These are phyloP conservation scores for Haplosporangium sp. DNA, from an alignment of 371 early-diverging fungal genomes.

Conservation along the genomic window DNA sequence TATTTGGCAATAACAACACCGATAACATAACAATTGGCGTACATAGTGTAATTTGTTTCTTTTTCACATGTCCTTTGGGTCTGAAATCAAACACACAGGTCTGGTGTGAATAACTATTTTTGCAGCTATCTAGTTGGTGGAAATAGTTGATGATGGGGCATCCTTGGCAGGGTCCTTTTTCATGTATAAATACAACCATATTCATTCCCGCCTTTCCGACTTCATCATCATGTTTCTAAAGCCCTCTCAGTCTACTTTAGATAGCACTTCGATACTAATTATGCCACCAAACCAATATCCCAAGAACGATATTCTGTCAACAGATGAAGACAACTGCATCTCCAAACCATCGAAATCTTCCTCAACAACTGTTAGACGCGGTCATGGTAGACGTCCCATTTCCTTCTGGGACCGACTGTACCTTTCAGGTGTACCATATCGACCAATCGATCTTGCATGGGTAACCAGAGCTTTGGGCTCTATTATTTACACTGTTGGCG, in stretches of 20 bases:
- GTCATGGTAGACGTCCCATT: not conserved
- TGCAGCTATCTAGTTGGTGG: not conserved
- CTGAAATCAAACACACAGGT: not conserved
- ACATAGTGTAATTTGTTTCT: not conserved
- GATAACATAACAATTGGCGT: no score
- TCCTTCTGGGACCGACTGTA: conserved; percentile 25
- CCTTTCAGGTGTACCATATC: conserved; percentile 28
- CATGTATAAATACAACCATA: not conserved
- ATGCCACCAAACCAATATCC: conserved; percentile 3
- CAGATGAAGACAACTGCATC: not conserved
- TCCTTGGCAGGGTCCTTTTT: not conserved
- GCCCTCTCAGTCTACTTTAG: not conserved
- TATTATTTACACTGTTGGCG: conserved; percentile 12
- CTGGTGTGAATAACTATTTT: not conserved
- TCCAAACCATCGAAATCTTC: not conserved
- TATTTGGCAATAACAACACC: no score
- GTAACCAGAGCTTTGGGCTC: conserved; percentile 4
- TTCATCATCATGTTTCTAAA: not conserved
- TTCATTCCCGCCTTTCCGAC: not conserved
- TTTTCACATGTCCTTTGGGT: not conserved
- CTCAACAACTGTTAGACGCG: not conserved
- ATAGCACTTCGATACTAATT: not conserved
- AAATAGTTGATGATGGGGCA: not conserved
- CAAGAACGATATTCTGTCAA: not conserved
- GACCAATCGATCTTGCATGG: conserved; percentile 33